Evolutionary conservation across 306 rosid species (phyloP).

Genomic region (Gillenia trifoliata): DNA sequence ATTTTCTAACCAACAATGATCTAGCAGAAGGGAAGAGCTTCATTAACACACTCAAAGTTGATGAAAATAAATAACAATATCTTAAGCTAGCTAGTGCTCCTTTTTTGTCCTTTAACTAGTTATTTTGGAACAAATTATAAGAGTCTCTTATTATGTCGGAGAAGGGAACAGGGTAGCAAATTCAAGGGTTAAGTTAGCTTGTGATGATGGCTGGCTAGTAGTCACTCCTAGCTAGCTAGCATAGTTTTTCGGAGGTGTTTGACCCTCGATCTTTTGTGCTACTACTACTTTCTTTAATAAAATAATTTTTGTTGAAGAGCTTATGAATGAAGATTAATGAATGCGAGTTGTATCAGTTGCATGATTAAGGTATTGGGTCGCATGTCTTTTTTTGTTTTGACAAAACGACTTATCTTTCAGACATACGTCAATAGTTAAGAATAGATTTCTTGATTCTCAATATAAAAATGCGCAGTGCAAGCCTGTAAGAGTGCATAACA

Average conservation of each 20-base stretch:
- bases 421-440: too few relatives aligned
- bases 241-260: too few relatives aligned
- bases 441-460: too few relatives aligned
- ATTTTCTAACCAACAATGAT: slow-evolving; percentile 39
- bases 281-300: background rate
- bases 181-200: background rate
- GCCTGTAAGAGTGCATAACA: too few relatives aligned
- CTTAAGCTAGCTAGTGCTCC: background rate
- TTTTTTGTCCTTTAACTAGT: background rate
- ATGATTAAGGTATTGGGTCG: too few relatives aligned
- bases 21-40: slow-evolving; percentile 40
- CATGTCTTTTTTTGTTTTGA: too few relatives aligned
- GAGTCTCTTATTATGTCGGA: background rate
- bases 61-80: background rate
- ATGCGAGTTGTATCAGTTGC: too few relatives aligned
- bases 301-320: too few relatives aligned
- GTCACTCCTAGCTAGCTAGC: background rate
- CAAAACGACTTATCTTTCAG: too few relatives aligned
- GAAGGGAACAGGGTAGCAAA: background rate
- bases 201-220: background rate
- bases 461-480: too few relatives aligned
- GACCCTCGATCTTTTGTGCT: too few relatives aligned
- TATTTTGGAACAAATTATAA: background rate
- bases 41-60: slow-evolving; percentile 35
- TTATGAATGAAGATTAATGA: too few relatives aligned